Percentiles rank a stretch among this genome's conserved stretches.
Evolutionary conservation across 345 rosid species (phyloP).

Genomic region (Ceriops decandra): DNA sequence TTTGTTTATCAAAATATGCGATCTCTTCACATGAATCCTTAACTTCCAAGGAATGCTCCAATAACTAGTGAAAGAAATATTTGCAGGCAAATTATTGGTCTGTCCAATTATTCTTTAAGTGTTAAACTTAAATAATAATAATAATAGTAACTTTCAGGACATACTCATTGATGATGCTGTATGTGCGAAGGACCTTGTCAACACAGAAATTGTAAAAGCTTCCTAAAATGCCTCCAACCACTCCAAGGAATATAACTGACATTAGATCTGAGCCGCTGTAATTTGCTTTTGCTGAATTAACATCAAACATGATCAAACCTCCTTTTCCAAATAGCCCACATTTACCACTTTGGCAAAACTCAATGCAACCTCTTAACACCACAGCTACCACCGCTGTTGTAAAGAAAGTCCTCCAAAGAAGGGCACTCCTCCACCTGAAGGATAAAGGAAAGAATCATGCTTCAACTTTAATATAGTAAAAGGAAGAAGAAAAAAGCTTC

Average conservation of each 20-base stretch:
- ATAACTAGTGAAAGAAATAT: too few relatives aligned
- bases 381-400: constrained; percentile 94
- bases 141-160: constrained; percentile 17
- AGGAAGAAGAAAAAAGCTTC: background rate
- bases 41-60: too few relatives aligned
- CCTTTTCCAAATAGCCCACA: constrained; percentile 92
- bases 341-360: constrained; percentile 59
- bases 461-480: background rate
- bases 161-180: constrained; percentile 78
- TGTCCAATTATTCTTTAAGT: background rate
- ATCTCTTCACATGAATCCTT: too few relatives aligned
- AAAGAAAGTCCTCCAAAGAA: constrained; percentile 93
- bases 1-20: too few relatives aligned
- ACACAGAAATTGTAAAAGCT: constrained; percentile 75
- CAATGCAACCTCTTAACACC: constrained; percentile 65
- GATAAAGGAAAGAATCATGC: constrained; percentile 13
- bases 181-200: constrained; percentile 86
- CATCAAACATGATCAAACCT: constrained; percentile 93
- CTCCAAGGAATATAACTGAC: constrained; percentile 71
- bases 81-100: too few relatives aligned
- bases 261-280: constrained; percentile 62
- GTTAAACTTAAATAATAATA: background rate
- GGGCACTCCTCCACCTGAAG: constrained; percentile 93
- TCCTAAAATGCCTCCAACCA: constrained; percentile 77
- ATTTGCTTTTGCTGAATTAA: constrained; percentile 45